These are phyloP conservation scores for Ogataea corticis DNA, from an alignment of 805 yeast genomes.

Conservation along the genomic window DNA sequence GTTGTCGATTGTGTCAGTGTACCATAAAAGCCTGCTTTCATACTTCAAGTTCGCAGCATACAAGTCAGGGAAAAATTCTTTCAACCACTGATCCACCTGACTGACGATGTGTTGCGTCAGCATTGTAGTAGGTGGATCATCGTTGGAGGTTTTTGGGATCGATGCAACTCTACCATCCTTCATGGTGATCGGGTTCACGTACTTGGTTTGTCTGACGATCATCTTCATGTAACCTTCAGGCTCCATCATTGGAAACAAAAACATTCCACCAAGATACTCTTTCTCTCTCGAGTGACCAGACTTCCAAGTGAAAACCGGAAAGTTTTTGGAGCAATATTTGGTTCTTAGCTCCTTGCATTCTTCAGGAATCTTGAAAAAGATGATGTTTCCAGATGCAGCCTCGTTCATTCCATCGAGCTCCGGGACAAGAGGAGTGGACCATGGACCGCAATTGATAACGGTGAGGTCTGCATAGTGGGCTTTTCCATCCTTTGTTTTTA, in stretches of 20 bases:
- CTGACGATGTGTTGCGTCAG: slow-evolving; percentile 30
- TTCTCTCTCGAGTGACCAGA: slow-evolving; percentile 34
- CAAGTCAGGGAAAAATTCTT: slow-evolving; percentile 32
- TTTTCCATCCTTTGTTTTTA: slow-evolving; percentile 29
- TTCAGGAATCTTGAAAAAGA: slow-evolving; percentile 37
- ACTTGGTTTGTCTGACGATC: slow-evolving; percentile 38
- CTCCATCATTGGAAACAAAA: slow-evolving; percentile 36
- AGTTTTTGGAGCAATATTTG: slow-evolving; percentile 35
- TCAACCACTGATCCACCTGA: slow-evolving; percentile 30
- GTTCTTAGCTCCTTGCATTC: slow-evolving; percentile 33
- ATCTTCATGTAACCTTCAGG: slow-evolving; percentile 40
- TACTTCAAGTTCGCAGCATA: slow-evolving; percentile 24
- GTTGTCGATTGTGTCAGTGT: slow-evolving; percentile 36
- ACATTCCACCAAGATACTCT: slow-evolving; percentile 34
- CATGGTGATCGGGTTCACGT: slow-evolving; percentile 32
- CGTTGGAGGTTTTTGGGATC: slow-evolving; percentile 32
- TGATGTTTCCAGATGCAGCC: slow-evolving; percentile 40
- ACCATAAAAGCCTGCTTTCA: slow-evolving; percentile 33
- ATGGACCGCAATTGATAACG: slow-evolving; percentile 34
- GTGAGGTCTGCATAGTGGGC: slow-evolving; percentile 27
- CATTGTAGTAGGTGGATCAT: slow-evolving; percentile 22
- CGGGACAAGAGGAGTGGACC: slow-evolving; percentile 34
- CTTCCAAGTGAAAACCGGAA: slow-evolving; percentile 40
- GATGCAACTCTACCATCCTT: slow-evolving; percentile 29
- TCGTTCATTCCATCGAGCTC: slow-evolving; percentile 39